Evolutionary conservation across 768 basidiomycete genomes (phyloP), one percentile per base, ranked within the genome.

Genomic region (Suillus bovinus): DNA sequence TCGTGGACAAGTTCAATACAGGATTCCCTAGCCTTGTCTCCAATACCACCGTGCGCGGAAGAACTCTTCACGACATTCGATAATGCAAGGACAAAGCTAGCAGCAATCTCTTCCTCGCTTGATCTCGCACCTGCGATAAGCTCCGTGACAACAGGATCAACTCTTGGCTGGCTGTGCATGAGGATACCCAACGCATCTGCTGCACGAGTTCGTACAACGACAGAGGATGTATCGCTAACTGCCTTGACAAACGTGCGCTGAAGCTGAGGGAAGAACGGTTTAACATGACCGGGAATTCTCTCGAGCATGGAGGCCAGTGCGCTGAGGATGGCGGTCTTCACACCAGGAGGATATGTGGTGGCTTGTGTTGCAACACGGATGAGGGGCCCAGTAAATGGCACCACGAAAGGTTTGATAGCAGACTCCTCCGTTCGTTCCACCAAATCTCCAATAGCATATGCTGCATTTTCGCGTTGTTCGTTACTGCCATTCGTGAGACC

Each of bases 211-310:
- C 96, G 86, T 29, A 99, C 93, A 17, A 86, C 84, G 1, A 84
- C 78, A 64, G 91, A 93, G 2, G 89, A 81, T 9, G 89, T 75
- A 72, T 99, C 96, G 61, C 89, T 85, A 3, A 90, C 83, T 49
- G 94, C 91, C 78, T 99, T 99, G 72, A 97, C 91, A 70, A 99
- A 98, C 0, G 95, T 98, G 38, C 96, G 86, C 70, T 98, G 96
- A 38, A 99, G 78, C 69, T 99, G 97, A 2, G 96, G 97, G 84
- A 98, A 98, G 88, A 99, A 99, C 3, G 96, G 96, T 74, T 92
- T 93, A 68, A 99, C 94, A 67, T 96, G 92, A 4, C 82, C 79
- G 0, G 96, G 95, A 27, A 97, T 95, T 50, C 85, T 83, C 65
- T 88, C 86, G 47, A 99, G 80, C 86, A 98, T 93, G 24, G 88